These are phyloP conservation scores for Cairneyella variabilis DNA, from an alignment of 495 filamentous ascomycete genomes.

Conservation along the genomic window DNA sequence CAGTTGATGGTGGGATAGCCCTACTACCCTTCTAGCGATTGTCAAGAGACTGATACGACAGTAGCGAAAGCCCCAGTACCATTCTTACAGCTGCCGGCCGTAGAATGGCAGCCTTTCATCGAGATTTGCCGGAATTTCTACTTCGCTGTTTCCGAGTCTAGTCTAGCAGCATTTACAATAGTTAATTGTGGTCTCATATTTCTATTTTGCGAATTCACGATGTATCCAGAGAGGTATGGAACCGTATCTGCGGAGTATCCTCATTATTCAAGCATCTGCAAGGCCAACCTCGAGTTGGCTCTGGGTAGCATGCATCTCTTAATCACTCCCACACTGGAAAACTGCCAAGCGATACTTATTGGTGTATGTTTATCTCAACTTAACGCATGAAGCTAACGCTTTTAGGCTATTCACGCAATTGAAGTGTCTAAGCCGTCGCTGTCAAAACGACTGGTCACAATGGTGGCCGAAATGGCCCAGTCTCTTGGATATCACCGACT, in stretches of 20 bases:
- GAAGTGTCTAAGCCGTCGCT: neutral
- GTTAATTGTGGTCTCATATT: neutral
- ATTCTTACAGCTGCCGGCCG: neutral
- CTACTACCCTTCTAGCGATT: too few relatives aligned
- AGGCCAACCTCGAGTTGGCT: neutral
- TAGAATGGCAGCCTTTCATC: neutral
- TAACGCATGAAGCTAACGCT: too few relatives aligned
- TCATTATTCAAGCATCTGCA: neutral
- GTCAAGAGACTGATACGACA: too few relatives aligned
- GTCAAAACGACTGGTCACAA: neutral
- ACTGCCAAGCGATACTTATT: neutral
- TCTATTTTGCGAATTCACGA: neutral
- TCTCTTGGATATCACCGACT: neutral
- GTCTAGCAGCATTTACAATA: neutral
- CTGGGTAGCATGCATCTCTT: neutral
- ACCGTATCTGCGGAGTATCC: neutral
- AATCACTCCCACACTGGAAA: neutral
- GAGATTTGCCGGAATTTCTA: neutral
- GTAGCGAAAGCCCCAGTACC: neutral
- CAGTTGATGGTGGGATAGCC: neutral
- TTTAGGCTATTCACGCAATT: too few relatives aligned
- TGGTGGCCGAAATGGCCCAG: neutral
- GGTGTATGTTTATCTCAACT: neutral
- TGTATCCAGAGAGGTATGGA: neutral
- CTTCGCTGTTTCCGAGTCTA: neutral